Conservation (phyloP, 352 stramenopile genomes). For the Phytophthora hibernalis region DNA sequence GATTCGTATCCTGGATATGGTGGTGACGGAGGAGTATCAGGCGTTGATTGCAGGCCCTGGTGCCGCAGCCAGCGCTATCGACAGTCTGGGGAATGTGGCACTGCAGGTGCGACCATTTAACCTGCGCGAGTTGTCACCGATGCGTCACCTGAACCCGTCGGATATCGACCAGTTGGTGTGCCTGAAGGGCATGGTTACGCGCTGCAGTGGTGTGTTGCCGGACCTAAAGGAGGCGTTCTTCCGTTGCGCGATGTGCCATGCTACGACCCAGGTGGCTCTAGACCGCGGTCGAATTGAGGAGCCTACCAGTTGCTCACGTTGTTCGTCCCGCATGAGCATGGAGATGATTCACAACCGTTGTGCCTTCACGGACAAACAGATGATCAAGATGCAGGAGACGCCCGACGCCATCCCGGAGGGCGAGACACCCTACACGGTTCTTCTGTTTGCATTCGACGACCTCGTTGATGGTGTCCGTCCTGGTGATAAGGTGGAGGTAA, state of each 20-base stretch:
- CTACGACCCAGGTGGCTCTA: constrained; percentile 91
- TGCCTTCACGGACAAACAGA: constrained; percentile 98
- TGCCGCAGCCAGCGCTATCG: constrained; percentile 40
- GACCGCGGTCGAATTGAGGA: constrained; percentile 97
- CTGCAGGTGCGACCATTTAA: constrained; percentile 98
- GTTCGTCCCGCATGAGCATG: constrained; percentile 93
- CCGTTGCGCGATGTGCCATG: constrained; percentile 94
- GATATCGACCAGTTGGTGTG: constrained; percentile 98
- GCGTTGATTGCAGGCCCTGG: constrained; percentile 44
- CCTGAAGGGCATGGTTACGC: constrained; percentile 98
- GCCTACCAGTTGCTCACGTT: constrained; percentile 91
- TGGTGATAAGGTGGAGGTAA: constrained; percentile 97
- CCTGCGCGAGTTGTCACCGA: constrained; percentile 92
- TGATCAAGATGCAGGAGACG: constrained; percentile 98
- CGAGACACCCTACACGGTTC: constrained; percentile 98
- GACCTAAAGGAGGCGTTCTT: constrained; percentile 99
- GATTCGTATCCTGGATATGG: constrained; percentile 97
- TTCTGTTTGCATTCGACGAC: constrained; percentile 98
- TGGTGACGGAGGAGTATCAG: constrained; percentile 93
- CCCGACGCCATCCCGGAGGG: constrained; percentile 98
- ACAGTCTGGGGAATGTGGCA: constrained; percentile 57
- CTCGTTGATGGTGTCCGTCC: constrained; percentile 97
- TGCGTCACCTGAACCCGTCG: constrained; percentile 97
- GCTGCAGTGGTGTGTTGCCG: constrained; percentile 96
- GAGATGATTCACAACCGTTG: constrained; percentile 98